Percentiles rank a stretch among this genome's conserved stretches.
phyloP scores from a whole-genome alignment of 164 flowering plant species.

The Vitis rotundifolia region DNA sequence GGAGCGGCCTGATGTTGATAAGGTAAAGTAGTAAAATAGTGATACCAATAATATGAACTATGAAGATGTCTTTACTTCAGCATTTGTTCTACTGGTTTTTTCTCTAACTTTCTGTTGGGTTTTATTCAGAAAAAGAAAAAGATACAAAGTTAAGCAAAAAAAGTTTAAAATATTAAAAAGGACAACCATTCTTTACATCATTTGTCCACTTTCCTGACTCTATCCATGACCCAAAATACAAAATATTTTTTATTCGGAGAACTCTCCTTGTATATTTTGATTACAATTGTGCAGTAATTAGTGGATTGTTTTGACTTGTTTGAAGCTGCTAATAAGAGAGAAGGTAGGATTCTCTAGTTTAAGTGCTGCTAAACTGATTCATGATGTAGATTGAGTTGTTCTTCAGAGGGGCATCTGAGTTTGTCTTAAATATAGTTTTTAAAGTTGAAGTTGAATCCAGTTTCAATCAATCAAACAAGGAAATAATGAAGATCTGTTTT shows the following conservation, averaged over 20 bases:
- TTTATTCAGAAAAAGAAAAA: too few species aligned
- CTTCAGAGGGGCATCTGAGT: neutral
- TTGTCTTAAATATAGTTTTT: neutral
- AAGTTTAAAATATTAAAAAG: too few species aligned
- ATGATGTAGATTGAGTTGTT: too few species aligned
- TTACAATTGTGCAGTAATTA: too few species aligned
- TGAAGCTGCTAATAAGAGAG: too few species aligned
- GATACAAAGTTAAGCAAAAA: too few species aligned
- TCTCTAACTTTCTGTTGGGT: neutral
- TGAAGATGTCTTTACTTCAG: neutral
- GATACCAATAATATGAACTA: neutral
- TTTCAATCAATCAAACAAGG: neutral
- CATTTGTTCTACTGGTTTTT: neutral
- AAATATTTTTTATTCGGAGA: too few species aligned
- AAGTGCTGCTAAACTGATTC: neutral
- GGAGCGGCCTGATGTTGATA: slow-evolving; percentile 97
- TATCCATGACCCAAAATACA: too few species aligned
- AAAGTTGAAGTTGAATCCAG: neutral
- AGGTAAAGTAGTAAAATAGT: slow-evolving; percentile 43
- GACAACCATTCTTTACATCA: too few species aligned
- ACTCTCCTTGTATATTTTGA: too few species aligned
- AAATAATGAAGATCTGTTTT: neutral
- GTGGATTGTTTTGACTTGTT: too few species aligned
- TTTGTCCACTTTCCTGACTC: too few species aligned
- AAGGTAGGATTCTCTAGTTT: neutral